phyloP scores from a whole-genome alignment of 164 flowering plant species.

The Berberis vulgaris region DNA sequence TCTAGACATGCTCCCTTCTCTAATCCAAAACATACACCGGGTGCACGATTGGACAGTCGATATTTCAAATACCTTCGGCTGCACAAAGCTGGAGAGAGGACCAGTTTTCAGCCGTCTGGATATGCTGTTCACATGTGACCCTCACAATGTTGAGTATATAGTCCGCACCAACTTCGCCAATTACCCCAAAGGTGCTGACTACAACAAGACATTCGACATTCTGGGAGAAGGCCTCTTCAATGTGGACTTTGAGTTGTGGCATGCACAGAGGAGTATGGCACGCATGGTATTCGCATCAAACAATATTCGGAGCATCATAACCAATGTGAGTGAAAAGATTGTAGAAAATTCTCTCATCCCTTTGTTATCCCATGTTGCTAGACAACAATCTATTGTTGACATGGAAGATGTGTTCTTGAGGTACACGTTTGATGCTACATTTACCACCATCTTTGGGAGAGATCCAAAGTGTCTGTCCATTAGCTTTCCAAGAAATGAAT shows the following conservation, averaged over 20 bases:
- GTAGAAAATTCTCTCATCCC: conserved; percentile 1
- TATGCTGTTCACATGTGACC: conserved; percentile 4
- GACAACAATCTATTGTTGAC: conserved; percentile 3
- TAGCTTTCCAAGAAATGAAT: neutral
- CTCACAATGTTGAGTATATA: conserved; percentile 3
- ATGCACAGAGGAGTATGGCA: conserved; percentile 6
- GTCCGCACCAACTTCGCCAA: conserved; percentile 1
- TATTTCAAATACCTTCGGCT: neutral
- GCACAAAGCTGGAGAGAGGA: neutral
- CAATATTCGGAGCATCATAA: neutral
- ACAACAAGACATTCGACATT: conserved; percentile 4
- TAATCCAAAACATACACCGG: conserved; percentile 1
- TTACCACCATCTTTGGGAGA: neutral
- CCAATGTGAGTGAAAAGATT: neutral
- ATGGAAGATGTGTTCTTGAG: conserved; percentile 6
- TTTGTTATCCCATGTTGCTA: conserved; percentile 3
- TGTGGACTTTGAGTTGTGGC: conserved; percentile 7
- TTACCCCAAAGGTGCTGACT: conserved; percentile 6
- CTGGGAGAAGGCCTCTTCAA: conserved; percentile 9
- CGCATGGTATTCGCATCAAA: neutral
- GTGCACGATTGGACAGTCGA: conserved; percentile 6
- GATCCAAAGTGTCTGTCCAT: neutral
- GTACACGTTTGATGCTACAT: conserved; percentile 1
- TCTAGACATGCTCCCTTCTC: conserved; percentile 1
- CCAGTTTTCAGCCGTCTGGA: neutral